A percentile compares a stretch with the other conserved stretches of the same genome.
Conservation (phyloP, 2,329 filamentous ascomycete genomes). For the Phialophora macrospora region DNA sequence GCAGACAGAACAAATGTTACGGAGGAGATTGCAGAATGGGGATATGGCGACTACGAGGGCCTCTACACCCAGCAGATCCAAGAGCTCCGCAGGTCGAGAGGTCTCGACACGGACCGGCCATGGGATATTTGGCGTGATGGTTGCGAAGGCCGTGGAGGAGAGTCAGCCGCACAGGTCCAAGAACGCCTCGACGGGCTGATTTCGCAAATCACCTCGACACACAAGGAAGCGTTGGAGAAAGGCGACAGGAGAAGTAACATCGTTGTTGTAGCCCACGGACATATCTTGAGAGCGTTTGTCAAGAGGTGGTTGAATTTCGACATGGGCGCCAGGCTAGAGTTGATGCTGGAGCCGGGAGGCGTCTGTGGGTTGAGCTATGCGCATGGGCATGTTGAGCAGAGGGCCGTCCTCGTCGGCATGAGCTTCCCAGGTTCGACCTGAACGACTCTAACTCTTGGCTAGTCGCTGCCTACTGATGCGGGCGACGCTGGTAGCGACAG, state of each 20-base stretch:
- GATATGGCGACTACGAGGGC: slow-evolving; percentile 68
- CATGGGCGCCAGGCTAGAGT: slow-evolving; percentile 48
- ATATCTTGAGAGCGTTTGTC: slow-evolving; percentile 53
- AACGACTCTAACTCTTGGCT: not conserved
- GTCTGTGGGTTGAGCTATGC: slow-evolving; percentile 50
- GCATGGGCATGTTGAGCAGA: slow-evolving; percentile 48
- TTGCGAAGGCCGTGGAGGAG: slow-evolving; percentile 53
- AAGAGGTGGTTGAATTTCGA: slow-evolving; percentile 54
- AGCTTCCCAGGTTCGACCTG: slow-evolving; percentile 27
- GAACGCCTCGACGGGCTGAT: slow-evolving; percentile 52
- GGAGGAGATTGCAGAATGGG: slow-evolving; percentile 63
- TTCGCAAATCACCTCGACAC: slow-evolving; percentile 48
- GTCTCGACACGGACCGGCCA: slow-evolving; percentile 53
- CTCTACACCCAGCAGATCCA: slow-evolving; percentile 59
- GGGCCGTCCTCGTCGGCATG: slow-evolving; percentile 51
- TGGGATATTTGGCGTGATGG: slow-evolving; percentile 67
- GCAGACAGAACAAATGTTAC: slow-evolving; percentile 43
- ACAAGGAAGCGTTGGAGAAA: slow-evolving; percentile 40
- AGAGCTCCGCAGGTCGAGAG: slow-evolving; percentile 51
- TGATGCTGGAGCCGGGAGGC: slow-evolving; percentile 54
- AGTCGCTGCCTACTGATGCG: not conserved
- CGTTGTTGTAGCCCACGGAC: slow-evolving; percentile 45
- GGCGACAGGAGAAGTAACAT: slow-evolving; percentile 26
- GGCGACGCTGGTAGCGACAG: too few relatives aligned
- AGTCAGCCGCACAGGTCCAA: slow-evolving; percentile 49